Conservation (phyloP, 1,139 yeast genomes). For the Yamadazyma dushanensis region DNA sequence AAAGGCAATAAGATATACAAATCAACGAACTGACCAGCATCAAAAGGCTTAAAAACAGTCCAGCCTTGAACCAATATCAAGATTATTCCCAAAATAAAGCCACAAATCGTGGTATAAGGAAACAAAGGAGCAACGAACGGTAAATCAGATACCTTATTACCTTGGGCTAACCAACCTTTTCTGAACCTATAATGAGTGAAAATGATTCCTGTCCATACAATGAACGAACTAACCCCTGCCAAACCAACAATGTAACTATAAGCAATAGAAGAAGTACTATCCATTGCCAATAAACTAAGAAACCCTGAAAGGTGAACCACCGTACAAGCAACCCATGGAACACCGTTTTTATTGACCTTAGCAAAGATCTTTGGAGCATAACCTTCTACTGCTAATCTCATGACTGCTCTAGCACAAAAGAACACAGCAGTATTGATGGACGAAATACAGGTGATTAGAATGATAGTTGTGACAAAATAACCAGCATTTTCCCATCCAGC, state of each 20-base stretch:
- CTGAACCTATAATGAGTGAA: conserved; percentile 39
- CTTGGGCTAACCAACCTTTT: conserved; percentile 35
- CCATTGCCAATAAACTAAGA: conserved; percentile 32
- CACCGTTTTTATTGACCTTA: conserved; percentile 30
- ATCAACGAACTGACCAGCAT: conserved; percentile 33
- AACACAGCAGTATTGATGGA: conserved; percentile 46
- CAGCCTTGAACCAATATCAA: conserved; percentile 43
- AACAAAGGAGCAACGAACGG: conserved; percentile 36
- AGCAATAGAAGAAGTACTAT: conserved; percentile 34
- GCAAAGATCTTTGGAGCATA: conserved; percentile 39
- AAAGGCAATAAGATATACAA: conserved; percentile 37
- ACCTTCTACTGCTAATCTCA: conserved; percentile 39
- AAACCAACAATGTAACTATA: conserved; percentile 45
- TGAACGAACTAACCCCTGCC: conserved; percentile 42
- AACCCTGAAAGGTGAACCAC: conserved; percentile 31
- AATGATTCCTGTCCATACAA: conserved; percentile 44
- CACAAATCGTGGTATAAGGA: conserved; percentile 21
- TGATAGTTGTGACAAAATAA: conserved; percentile 41
- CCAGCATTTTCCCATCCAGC: conserved; percentile 45
- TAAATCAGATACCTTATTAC: conserved; percentile 28
- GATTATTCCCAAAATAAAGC: conserved; percentile 33
- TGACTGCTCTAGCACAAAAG: conserved; percentile 42
- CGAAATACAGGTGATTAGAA: conserved; percentile 40
- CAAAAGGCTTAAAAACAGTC: conserved; percentile 56
- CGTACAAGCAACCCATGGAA: conserved; percentile 45